Conservation (phyloP, 192 early-diverging fungal genomes). For the Chytriomyces sp. region DNA sequence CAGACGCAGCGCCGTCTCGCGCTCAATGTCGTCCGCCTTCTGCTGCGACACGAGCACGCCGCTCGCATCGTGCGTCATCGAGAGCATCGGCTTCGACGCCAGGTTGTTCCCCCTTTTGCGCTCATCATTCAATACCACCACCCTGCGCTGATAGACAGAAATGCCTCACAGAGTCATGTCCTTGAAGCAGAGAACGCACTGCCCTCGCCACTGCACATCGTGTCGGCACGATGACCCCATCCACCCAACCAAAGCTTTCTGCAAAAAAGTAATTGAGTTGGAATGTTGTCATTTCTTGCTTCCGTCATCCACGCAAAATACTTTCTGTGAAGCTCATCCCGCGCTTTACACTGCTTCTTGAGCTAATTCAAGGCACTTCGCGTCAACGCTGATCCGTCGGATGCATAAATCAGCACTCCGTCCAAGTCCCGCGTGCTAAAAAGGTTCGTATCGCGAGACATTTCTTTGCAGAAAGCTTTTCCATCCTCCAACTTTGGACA, state of each 20-base stretch:
- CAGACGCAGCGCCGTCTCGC: conserved; percentile 67
- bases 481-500: background rate
- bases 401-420: background rate
- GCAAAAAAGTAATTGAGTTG: too few relatives aligned
- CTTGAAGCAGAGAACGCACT: conserved; percentile 82
- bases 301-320: background rate
- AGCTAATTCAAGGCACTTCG: background rate
- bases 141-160: background rate
- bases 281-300: too few relatives aligned
- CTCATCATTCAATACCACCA: background rate
- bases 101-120: conserved; percentile 16
- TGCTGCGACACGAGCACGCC: conserved; percentile 67
- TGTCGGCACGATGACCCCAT: conserved; percentile 76
- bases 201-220: conserved; percentile 69
- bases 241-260: too few relatives aligned
- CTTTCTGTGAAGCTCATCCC: background rate
- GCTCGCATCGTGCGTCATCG: conserved; percentile 73
- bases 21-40: conserved; percentile 75
- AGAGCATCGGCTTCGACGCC: conserved; percentile 64
- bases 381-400: background rate
- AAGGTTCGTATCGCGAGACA: background rate
- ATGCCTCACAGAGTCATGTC: conserved; percentile 59
- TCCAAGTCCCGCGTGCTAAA: background rate
- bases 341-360: background rate
- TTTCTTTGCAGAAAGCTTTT: background rate